Conservation (phyloP, 257 asterid genomes). For the Capsicum chinense region DNA sequence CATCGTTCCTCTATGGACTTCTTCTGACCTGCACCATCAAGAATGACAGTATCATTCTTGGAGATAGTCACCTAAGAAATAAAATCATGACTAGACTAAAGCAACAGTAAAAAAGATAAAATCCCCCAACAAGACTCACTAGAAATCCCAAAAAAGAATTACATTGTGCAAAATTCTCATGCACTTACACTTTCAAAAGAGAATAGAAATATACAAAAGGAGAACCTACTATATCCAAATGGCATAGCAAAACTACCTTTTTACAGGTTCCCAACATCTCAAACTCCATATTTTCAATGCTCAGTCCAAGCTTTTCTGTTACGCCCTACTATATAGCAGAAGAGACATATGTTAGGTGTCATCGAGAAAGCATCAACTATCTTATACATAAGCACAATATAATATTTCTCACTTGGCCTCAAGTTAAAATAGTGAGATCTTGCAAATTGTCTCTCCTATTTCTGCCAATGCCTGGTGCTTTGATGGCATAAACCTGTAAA, state of each 20-base stretch:
- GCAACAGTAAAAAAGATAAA: not conserved
- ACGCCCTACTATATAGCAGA: slow-evolving; percentile 56
- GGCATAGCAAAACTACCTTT: slow-evolving; percentile 49
- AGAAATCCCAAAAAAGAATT: not conserved
- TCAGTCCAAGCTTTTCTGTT: slow-evolving; percentile 94
- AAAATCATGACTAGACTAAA: not conserved
- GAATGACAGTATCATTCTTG: slow-evolving; percentile 88
- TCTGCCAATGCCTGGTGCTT: slow-evolving; percentile 96
- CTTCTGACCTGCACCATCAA: slow-evolving; percentile 94
- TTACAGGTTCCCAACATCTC: slow-evolving; percentile 92
- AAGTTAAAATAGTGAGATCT: slow-evolving; percentile 86
- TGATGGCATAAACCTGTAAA: slow-evolving; percentile 84
- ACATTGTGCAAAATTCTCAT: not conserved
- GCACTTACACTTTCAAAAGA: not conserved
- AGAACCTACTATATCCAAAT: not conserved
- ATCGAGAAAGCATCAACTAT: not conserved
- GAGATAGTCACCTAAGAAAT: slow-evolving; percentile 69
- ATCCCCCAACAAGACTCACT: not conserved
- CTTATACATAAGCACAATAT: not conserved
- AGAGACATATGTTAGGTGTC: not conserved
- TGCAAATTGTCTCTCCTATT: slow-evolving; percentile 78
- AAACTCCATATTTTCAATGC: slow-evolving; percentile 73
- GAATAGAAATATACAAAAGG: not conserved
- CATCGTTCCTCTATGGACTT: no score
- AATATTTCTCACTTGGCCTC: slow-evolving; percentile 67